Evolutionary conservation across 1,139 yeast genomes (phyloP), one percentile per base, ranked within the genome.

Genomic region (Yamadazyma blattariae): DNA sequence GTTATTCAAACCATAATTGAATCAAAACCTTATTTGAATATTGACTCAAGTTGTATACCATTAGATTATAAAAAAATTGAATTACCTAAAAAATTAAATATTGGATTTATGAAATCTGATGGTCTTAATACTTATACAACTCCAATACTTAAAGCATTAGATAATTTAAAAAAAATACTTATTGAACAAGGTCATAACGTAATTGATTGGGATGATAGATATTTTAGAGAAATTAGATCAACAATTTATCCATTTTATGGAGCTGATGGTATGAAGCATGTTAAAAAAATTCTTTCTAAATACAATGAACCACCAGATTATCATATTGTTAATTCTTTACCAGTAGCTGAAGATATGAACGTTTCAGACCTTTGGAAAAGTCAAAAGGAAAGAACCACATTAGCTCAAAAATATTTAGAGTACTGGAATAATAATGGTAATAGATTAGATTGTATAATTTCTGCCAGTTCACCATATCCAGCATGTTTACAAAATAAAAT

Each of bases 201-300:
- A 1, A 25, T 41, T 8, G 45, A 37, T 9, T 42, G 45, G 45
- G 36, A 37, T 10, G 45, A 39, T 29, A 35, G 35, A 5, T 41
- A 35, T 16, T 42, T 42, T 25, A 35, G 29, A 27, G 46, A 42
- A 27, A 41, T 42, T 21, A 36, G 46, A 34, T 27, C 35, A 5
- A 39, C 46, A n/a, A 42, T 42, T 11, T 42, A 42, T 27, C 46
- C 46, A 12, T 41, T 42, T 17, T 42, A 42, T 32, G 29, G 39
- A 7, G 46, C 46, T 13, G 46, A 42, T 29, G 46, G 46, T 12
- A 37, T 41, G 46, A 41, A 42, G 13, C 41, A 39, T 31, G 41
- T 42, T 7, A 41, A 41, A 22, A 21, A 35, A 19, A 39, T 42
- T 12, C 35, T 42, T 18, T 29, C 32, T 7, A 32, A 29, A 22